Evolutionary conservation across 2,329 filamentous ascomycete species (phyloP).

Genomic region (Aspergillus clavatus): DNA sequence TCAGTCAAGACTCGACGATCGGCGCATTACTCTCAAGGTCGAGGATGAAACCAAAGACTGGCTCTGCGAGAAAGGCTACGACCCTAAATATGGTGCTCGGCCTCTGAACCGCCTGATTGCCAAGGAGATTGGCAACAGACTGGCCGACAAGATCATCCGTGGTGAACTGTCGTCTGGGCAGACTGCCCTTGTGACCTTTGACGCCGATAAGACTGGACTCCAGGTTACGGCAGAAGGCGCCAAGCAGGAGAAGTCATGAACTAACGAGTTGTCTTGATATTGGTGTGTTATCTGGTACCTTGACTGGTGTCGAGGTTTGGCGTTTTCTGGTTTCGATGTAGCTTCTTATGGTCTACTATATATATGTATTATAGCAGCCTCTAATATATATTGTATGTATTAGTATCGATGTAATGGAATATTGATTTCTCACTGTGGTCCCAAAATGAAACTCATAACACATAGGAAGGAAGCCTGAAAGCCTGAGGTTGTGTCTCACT

Average conservation of each 20-base stretch:
- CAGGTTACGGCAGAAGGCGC: conserved; percentile 41
- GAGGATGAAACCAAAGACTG: conserved; percentile 70
- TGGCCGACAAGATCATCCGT: conserved; percentile 88
- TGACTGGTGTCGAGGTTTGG: neutral
- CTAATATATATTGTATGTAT: conserved; percentile 10
- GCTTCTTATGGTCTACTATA: neutral
- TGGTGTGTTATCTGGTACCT: conserved; percentile 1
- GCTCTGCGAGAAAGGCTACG: conserved; percentile 85
- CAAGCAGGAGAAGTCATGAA: conserved; percentile 10
- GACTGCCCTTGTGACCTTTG: conserved; percentile 64
- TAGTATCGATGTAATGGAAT: neutral
- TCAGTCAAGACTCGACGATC: conserved; percentile 75
- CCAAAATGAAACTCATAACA: neutral
- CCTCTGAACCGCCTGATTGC: conserved; percentile 87
- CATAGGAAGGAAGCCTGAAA: neutral
- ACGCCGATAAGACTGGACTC: conserved; percentile 56
- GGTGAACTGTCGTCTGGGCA: conserved; percentile 75
- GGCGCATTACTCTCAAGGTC: conserved; percentile 72
- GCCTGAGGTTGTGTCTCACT: neutral
- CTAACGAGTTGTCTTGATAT: neutral
- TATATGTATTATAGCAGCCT: conserved; percentile 12
- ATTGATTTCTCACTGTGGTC: neutral
- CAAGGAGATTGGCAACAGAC: conserved; percentile 79
- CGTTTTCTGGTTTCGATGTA: conserved; percentile 4
- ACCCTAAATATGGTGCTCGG: conserved; percentile 83